These are phyloP conservation scores for Cercis canadensis DNA, from an alignment of 306 rosid species.

Conservation along the genomic window DNA sequence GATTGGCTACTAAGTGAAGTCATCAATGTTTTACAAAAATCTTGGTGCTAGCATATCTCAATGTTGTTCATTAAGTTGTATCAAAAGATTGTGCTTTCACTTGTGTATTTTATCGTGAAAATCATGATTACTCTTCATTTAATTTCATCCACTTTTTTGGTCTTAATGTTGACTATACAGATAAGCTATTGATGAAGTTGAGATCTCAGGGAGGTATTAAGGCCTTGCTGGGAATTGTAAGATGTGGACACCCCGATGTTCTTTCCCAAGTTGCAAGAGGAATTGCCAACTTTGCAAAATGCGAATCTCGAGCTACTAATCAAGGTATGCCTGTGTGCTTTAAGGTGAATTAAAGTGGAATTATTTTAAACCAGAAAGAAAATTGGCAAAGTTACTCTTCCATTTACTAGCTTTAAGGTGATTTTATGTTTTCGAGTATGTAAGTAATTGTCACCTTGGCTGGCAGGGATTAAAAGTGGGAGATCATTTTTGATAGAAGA, in stretches of 20 bases:
- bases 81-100: too few species aligned
- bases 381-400: too few species aligned
- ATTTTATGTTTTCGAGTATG: background rate
- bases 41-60: too few species aligned
- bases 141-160: constrained; percentile 17
- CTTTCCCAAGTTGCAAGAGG: constrained; percentile 99
- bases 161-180: constrained; percentile 45
- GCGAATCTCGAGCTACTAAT: constrained; percentile 89
- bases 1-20: too few species aligned
- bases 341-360: background rate
- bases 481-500: constrained; percentile 89
- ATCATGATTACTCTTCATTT: constrained; percentile 5
- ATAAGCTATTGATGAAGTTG: constrained; percentile 79
- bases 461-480: constrained; percentile 69
- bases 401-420: background rate
- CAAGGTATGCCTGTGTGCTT: constrained; percentile 63
- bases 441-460: constrained; percentile 11
- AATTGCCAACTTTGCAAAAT: constrained; percentile 96
- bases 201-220: constrained; percentile 94
- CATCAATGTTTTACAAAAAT: too few species aligned
- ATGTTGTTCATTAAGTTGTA: too few species aligned
- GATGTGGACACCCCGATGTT: constrained; percentile 98
- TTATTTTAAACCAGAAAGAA: constrained; percentile 5
- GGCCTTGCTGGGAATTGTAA: constrained; percentile 92
- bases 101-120: too few species aligned